A percentile compares a stretch with the other conserved stretches of the same genome.
Conservation (phyloP, 1,284 basidiomycete genomes). For the Pulveroboletus sp. region DNA sequence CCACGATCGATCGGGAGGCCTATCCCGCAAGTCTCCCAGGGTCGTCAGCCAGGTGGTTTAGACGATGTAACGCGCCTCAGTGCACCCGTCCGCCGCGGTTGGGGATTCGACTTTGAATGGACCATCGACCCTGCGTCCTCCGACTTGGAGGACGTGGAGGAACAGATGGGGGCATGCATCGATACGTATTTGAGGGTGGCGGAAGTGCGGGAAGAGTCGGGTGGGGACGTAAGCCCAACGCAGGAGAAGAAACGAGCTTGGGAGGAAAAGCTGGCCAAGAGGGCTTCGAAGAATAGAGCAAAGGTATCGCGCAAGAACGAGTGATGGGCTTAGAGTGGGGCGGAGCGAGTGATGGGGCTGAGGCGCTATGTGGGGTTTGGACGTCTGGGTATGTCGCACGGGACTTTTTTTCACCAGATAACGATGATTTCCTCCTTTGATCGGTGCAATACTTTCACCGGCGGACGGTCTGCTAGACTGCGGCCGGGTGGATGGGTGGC, state of each 20-base stretch:
- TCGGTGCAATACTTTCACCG: too few species aligned
- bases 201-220: conserved; percentile 51
- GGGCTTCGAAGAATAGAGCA: conserved; percentile 37
- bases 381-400: conserved; percentile 18
- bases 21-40: neutral
- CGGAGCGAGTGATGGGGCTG: neutral
- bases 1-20: conserved; percentile 33
- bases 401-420: conserved; percentile 7
- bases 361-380: conserved; percentile 1
- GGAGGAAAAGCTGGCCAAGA: conserved; percentile 50
- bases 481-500: too few species aligned
- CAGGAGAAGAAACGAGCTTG: conserved; percentile 67
- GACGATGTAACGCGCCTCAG: neutral
- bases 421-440: neutral
- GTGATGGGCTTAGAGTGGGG: conserved; percentile 8
- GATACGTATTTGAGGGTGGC: conserved; percentile 49
- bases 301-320: conserved; percentile 28
- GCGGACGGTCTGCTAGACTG: neutral
- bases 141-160: conserved; percentile 43
- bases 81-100: conserved; percentile 47
- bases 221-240: conserved; percentile 62
- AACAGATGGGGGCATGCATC: conserved; percentile 71
- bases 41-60: neutral
- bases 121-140: conserved; percentile 23
- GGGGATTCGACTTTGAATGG: conserved; percentile 87